Evolutionary conservation across 1,284 basidiomycete species (phyloP).

Genomic region (Tilletia walkeri): DNA sequence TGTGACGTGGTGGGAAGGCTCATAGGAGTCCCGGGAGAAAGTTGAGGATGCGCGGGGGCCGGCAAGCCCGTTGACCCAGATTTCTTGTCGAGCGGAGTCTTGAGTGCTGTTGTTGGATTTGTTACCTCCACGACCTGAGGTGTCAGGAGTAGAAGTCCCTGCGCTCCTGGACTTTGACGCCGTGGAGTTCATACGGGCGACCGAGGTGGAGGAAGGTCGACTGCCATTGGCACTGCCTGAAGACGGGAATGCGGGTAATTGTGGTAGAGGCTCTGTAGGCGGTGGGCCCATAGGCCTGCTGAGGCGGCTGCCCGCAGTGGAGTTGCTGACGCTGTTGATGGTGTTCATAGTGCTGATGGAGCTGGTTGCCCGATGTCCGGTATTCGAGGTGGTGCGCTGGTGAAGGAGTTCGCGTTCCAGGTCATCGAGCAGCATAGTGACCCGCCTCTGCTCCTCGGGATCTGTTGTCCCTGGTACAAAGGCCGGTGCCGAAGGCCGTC

Average conservation of each 20-base stretch:
- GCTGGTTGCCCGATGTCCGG: neutral
- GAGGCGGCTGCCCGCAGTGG: neutral
- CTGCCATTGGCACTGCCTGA: constrained; percentile 3
- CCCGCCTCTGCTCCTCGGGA: constrained; percentile 5
- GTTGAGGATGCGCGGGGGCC: constrained; percentile 13
- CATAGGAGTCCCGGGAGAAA: constrained; percentile 3
- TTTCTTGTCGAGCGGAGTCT: neutral
- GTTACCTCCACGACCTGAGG: neutral
- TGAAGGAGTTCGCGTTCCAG: constrained; percentile 1
- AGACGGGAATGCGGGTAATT: constrained; percentile 7
- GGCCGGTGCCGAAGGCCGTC: too few relatives aligned
- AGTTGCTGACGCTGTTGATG: neutral
- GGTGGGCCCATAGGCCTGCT: neutral
- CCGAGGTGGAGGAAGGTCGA: neutral
- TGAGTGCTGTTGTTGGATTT: neutral
- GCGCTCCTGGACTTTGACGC: neutral
- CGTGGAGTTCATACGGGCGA: neutral
- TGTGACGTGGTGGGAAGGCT: constrained; percentile 4
- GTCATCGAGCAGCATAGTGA: constrained; percentile 15
- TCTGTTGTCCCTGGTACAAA: neutral
- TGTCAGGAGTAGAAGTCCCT: constrained; percentile 2
- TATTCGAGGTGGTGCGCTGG: neutral
- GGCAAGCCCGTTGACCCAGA: constrained; percentile 3
- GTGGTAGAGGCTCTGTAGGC: constrained; percentile 4
- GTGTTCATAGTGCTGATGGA: constrained; percentile 8